phyloP scores from a whole-genome alignment of 495 filamentous ascomycete species.

The Articulospora tetracladia region DNA sequence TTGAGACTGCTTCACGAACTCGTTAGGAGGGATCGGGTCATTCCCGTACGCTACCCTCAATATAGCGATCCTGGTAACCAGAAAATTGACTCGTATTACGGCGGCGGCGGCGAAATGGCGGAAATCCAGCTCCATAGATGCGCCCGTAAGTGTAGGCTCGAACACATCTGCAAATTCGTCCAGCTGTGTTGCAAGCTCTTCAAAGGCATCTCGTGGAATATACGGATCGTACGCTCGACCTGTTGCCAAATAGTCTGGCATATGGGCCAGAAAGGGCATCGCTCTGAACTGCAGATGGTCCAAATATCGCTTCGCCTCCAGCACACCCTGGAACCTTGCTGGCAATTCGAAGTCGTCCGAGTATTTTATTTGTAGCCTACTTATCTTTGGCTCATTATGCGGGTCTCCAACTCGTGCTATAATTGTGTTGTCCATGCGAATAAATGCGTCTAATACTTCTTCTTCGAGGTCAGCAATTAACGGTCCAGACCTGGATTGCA shows the following conservation, averaged over 20 bases:
- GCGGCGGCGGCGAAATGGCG: not conserved
- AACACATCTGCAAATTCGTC: slow-evolving; percentile 1
- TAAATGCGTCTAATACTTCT: slow-evolving; percentile 49
- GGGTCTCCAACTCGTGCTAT: not conserved
- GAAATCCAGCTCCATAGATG: not conserved
- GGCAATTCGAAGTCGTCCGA: not conserved
- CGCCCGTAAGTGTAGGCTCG: not conserved
- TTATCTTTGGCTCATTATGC: not conserved
- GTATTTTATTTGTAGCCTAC: slow-evolving; percentile 4
- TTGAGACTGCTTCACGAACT: not conserved
- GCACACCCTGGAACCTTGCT: not conserved
- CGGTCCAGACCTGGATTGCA: not conserved
- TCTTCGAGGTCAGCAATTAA: slow-evolving; percentile 21
- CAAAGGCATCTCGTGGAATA: not conserved
- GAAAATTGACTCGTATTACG: not conserved
- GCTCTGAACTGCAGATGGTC: slow-evolving; percentile 12
- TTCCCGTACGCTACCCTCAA: not conserved
- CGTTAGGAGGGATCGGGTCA: not conserved
- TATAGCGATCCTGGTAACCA: not conserved
- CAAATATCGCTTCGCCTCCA: slow-evolving; percentile 8
- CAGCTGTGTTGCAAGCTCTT: not conserved
- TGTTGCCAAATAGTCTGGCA: not conserved
- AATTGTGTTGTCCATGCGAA: slow-evolving; percentile 27
- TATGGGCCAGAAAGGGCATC: slow-evolving; percentile 1
- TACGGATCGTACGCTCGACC: not conserved